Conservation (phyloP, 257 asterid species). For the Penstemon davidsonii region DNA sequence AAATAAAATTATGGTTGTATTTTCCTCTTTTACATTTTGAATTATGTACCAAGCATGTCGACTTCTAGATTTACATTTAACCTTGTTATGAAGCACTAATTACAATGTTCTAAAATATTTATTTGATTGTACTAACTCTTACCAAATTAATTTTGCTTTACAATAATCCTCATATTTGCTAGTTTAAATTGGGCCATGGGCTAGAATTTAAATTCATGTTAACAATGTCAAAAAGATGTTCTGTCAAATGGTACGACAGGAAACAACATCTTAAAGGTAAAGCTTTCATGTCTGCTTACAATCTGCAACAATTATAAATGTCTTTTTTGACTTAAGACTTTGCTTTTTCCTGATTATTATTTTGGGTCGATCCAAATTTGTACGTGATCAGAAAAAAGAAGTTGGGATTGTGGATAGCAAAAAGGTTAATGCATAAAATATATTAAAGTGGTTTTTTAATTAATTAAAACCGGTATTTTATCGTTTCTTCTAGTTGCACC, state of each 20-base stretch:
- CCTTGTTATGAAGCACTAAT: too few relatives aligned
- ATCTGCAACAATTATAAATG: background rate
- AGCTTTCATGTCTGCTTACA: conserved; percentile 24
- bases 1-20: too few relatives aligned
- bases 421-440: background rate
- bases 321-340: conserved; percentile 13
- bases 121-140: too few relatives aligned
- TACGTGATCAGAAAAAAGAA: background rate
- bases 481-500: conserved; percentile 1
- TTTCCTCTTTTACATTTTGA: too few relatives aligned
- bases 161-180: too few relatives aligned
- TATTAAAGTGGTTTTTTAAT: background rate
- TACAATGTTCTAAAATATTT: too few relatives aligned
- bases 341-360: background rate
- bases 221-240: background rate
- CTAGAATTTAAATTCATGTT: background rate
- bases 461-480: background rate
- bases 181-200: background rate
- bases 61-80: too few relatives aligned
- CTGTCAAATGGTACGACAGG: conserved; percentile 15
- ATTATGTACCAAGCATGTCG: too few relatives aligned
- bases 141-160: too few relatives aligned
- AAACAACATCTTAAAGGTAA: conserved; percentile 12
- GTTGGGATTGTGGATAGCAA: background rate
- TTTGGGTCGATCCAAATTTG: background rate